Base-by-base conservation (phyloP, 73 alveolate species). In the Breviolum minutum region DNA sequence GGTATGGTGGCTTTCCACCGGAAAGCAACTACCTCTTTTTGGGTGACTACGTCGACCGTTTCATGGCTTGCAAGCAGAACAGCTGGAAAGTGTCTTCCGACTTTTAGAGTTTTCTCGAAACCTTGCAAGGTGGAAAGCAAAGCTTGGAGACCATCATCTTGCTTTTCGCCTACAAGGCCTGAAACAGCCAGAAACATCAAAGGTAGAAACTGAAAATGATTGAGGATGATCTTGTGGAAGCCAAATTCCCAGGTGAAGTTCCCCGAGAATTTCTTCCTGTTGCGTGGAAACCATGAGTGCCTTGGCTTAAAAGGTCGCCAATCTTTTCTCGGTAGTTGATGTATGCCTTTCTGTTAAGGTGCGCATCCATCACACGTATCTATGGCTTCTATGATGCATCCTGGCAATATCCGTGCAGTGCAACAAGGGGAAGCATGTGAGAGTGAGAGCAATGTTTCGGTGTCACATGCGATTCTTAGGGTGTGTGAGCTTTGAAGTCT, bases 341-440 rank as follows among this genome's bases (percentile, higher is more conserved):
- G 19, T 14, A 10, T 82, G 90, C 22, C 17, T 40, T 12, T 40
- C 89, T 32, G 24, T 99, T 99, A 74, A 99, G 99, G 77, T 99
- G 99, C 64, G 99, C 99, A 61, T 99, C 99, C 54, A 99, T 99
- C 99, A 99, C 99, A 99, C 99, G 99, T 63, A 99, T 99, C 96
- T 99, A 99, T 97, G 99, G 99, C 62, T 99, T 99, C 99, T 99
- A 99, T 96, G 99, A 99, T 98, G 99, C 99, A 99, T 95, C 99
- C 99, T 94, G 99, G 99, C 99, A 99, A 99, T 99, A 40, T 40
- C 54, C 0, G 54, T 40, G 54, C 54, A 40, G 54, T 40, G 54
- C 54, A 0, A 40, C 54, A 40, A 40, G 54, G 54, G 54, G 54
- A 0, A 40, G 5, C 54, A 40, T 40, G 54, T 40, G 54, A 40